These are phyloP conservation scores for Pseudogymnoascus sp. DNA, from an alignment of 2,329 filamentous ascomycete genomes.

Conservation along the genomic window DNA sequence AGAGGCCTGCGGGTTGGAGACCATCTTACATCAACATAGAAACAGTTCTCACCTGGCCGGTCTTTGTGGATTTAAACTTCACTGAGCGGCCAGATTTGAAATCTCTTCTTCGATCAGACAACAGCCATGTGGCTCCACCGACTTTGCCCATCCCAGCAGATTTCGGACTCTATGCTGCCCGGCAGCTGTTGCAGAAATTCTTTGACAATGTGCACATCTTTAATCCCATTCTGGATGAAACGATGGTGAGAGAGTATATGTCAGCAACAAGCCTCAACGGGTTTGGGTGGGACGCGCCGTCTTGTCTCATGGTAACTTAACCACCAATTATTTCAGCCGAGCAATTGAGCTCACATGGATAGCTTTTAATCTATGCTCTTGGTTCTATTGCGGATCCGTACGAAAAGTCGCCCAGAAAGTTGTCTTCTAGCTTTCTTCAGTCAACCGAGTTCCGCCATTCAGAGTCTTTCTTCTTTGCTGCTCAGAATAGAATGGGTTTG, in stretches of 20 bases:
- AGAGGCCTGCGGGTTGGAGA: neutral
- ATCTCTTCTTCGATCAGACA: slow-evolving; percentile 10
- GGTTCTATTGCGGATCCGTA: slow-evolving; percentile 12
- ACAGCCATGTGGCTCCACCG: neutral
- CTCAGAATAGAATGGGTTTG: slow-evolving; percentile 42
- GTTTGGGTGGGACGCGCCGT: slow-evolving; percentile 16
- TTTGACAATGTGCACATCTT: slow-evolving; percentile 42
- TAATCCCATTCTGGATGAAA: slow-evolving; percentile 43
- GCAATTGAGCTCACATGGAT: neutral
- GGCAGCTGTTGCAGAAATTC: slow-evolving; percentile 33
- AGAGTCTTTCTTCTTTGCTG: slow-evolving; percentile 35
- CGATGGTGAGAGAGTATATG: slow-evolving; percentile 13
- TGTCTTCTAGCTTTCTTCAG: neutral
- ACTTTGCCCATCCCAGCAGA: neutral
- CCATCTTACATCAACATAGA: slow-evolving; percentile 13
- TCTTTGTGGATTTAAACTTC: slow-evolving; percentile 23
- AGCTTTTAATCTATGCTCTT: slow-evolving; percentile 14
- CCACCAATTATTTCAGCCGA: neutral
- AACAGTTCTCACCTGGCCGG: slow-evolving; percentile 12
- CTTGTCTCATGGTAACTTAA: slow-evolving; percentile 13
- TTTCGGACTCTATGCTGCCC: slow-evolving; percentile 30
- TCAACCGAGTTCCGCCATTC: slow-evolving; percentile 38
- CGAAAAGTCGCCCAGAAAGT: neutral
- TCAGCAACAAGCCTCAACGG: slow-evolving; percentile 14
- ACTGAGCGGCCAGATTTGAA: slow-evolving; percentile 18